Evolutionary conservation across 2,329 filamentous ascomycete genomes (phyloP).

Genomic region (Sporothrix mexicana): DNA sequence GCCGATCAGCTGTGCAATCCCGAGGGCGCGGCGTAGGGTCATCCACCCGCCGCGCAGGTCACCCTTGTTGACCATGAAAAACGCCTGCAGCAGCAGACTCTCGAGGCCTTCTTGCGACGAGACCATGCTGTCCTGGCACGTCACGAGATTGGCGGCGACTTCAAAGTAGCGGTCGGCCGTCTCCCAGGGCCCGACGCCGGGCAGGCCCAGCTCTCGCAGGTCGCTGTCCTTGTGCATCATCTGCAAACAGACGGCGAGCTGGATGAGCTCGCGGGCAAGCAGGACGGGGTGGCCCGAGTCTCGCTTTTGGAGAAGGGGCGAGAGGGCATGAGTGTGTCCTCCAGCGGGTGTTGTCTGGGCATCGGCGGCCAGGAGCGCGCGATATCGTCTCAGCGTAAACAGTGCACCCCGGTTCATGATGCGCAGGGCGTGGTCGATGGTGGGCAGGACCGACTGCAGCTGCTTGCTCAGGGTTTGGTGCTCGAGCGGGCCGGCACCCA

Average conservation of each 20-base stretch:
- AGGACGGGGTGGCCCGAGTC: slow-evolving; percentile 27
- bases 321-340: slow-evolving; percentile 38
- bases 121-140: slow-evolving; percentile 51
- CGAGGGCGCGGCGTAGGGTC: slow-evolving; percentile 51
- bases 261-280: slow-evolving; percentile 33
- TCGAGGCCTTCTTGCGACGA: slow-evolving; percentile 55
- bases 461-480: slow-evolving; percentile 28
- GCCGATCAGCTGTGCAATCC: slow-evolving; percentile 31
- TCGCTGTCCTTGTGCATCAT: slow-evolving; percentile 15
- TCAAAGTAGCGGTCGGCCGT: slow-evolving; percentile 38
- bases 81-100: slow-evolving; percentile 53
- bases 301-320: slow-evolving; percentile 10
- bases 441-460: slow-evolving; percentile 39
- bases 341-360: slow-evolving; percentile 26
- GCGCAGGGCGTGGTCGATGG: slow-evolving; percentile 34
- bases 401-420: slow-evolving; percentile 36
- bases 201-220: slow-evolving; percentile 39
- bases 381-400: slow-evolving; percentile 28
- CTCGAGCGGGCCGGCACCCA: slow-evolving; percentile 20
- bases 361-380: slow-evolving; percentile 41
- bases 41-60: slow-evolving; percentile 54
- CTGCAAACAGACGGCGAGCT: slow-evolving; percentile 36
- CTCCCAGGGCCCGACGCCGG: slow-evolving; percentile 38
- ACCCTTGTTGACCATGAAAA: slow-evolving; percentile 54
- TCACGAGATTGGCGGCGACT: slow-evolving; percentile 46